Percentiles rank a stretch among this genome's conserved stretches.
phyloP scores from a whole-genome alignment of 2,329 filamentous ascomycete genomes.

The Colletotrichum costaricense region DNA sequence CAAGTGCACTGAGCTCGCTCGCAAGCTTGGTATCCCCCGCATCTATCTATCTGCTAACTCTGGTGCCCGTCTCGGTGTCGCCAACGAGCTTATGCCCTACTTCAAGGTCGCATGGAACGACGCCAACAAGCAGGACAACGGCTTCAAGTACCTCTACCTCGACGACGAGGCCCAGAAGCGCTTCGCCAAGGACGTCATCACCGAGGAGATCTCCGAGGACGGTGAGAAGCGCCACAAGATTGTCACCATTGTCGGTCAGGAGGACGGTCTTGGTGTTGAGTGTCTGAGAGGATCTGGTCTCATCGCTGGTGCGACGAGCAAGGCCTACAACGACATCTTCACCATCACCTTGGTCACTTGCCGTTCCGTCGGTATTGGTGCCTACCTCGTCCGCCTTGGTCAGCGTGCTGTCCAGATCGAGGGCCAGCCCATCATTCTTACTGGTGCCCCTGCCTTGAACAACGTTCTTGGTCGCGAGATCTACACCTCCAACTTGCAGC shows the following conservation, averaged over 20 bases:
- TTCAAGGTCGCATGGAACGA: constrained; percentile 99
- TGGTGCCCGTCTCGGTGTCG: constrained; percentile 95
- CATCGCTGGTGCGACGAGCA: constrained; percentile 96
- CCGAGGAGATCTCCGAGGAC: constrained; percentile 85
- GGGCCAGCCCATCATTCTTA: constrained; percentile 98
- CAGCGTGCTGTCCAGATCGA: constrained; percentile 99
- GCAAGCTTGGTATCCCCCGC: constrained; percentile 93
- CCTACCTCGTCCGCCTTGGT: constrained; percentile 96
- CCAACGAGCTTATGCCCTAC: constrained; percentile 95
- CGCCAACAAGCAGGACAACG: constrained; percentile 79
- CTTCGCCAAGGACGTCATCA: constrained; percentile 81
- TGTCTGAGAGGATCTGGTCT: constrained; percentile 97
- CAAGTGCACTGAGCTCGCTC: constrained; percentile 97
- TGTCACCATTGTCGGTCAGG: constrained; percentile 89
- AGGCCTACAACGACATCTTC: constrained; percentile 98
- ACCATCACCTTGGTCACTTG: constrained; percentile 98
- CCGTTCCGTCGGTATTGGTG: constrained; percentile 98
- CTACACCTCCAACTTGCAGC: constrained; percentile 98
- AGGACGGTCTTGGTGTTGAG: constrained; percentile 97
- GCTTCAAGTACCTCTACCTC: constrained; percentile 98
- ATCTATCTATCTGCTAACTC: constrained; percentile 99
- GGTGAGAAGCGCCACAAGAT: constrained; percentile 95
- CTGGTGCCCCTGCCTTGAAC: constrained; percentile 96
- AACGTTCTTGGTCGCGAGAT: constrained; percentile 98
- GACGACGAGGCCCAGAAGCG: constrained; percentile 87